Evolutionary conservation across 2,329 filamentous ascomycete species (phyloP).

Genomic region (Colletotrichum tanaceti): DNA sequence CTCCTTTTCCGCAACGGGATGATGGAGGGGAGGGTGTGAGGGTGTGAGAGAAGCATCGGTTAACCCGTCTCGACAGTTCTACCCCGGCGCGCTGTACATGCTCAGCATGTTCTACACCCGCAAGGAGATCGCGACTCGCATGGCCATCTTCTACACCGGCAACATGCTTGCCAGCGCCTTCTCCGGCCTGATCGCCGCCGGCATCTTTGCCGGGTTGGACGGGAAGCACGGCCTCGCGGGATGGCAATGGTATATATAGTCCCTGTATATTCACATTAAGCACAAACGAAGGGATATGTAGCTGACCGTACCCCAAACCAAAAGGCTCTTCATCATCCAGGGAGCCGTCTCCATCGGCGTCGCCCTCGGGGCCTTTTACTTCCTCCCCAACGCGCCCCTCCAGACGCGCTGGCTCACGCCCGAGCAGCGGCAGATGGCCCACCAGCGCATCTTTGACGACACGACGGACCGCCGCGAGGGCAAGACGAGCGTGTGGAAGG

Average conservation of each 20-base stretch:
- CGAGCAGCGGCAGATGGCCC: conserved; percentile 55
- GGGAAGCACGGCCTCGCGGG: conserved; percentile 51
- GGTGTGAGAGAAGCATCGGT: not conserved
- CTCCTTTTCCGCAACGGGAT: too few species aligned
- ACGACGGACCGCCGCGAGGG: conserved; percentile 51
- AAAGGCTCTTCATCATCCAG: conserved; percentile 57
- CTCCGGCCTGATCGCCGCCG: conserved; percentile 57
- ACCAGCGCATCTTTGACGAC: conserved; percentile 47
- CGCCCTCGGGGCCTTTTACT: conserved; percentile 49
- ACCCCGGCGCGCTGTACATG: conserved; percentile 39
- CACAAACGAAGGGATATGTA: too few species aligned
- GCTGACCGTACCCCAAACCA: too few species aligned
- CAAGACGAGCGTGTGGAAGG: conserved; percentile 53
- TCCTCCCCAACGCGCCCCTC: conserved; percentile 54
- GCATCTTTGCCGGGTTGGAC: conserved; percentile 57
- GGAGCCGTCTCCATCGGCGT: conserved; percentile 51
- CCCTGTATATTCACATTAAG: too few species aligned
- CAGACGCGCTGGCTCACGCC: conserved; percentile 53
- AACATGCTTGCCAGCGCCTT: conserved; percentile 58
- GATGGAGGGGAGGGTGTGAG: too few species aligned
- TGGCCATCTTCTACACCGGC: conserved; percentile 59
- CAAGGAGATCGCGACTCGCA: conserved; percentile 45
- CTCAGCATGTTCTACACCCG: conserved; percentile 39
- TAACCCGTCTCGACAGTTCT: conserved; percentile 39
- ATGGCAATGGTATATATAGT: conserved; percentile 60